A percentile compares a stretch with the other conserved stretches of the same genome.
These are phyloP conservation scores for Erigeron philadelphicus DNA, from an alignment of 140 eudicot species.

Conservation along the genomic window DNA sequence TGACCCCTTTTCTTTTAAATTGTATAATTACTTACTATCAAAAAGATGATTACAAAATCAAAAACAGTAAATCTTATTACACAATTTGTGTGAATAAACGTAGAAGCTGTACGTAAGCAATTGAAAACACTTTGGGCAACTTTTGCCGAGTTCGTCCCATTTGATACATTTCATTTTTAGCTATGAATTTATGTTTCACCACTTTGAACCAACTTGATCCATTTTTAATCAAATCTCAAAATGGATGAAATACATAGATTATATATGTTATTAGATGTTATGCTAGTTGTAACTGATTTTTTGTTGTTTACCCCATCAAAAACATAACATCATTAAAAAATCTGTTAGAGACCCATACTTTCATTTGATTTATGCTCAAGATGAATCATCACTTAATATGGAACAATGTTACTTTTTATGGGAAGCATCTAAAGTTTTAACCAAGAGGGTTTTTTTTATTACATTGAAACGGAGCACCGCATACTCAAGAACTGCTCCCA, in stretches of 20 bases:
- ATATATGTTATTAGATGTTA: background rate
- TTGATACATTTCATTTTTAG: no score
- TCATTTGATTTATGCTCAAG: background rate
- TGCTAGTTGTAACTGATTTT: background rate
- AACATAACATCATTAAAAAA: background rate
- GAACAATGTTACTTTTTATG: background rate
- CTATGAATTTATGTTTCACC: no score
- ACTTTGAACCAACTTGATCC: no score
- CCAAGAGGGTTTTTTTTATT: conserved; percentile 1
- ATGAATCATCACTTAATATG: background rate
- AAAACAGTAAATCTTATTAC: no score
- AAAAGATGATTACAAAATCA: no score
- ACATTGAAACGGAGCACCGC: conserved; percentile 92
- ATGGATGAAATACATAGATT: background rate
- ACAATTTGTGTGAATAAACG: no score
- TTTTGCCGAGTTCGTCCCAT: no score
- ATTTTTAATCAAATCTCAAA: no score
- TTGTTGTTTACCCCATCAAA: background rate
- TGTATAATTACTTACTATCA: no score
- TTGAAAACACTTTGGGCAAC: no score
- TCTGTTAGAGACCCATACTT: background rate
- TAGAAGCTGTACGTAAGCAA: no score
- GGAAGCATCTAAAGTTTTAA: conserved; percentile 1
- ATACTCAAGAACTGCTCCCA: conserved; percentile 89
- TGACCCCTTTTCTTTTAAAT: no score